Evolutionary conservation across 345 rosid species (phyloP).

Genomic region (Eucalyptus sideroxylon): DNA sequence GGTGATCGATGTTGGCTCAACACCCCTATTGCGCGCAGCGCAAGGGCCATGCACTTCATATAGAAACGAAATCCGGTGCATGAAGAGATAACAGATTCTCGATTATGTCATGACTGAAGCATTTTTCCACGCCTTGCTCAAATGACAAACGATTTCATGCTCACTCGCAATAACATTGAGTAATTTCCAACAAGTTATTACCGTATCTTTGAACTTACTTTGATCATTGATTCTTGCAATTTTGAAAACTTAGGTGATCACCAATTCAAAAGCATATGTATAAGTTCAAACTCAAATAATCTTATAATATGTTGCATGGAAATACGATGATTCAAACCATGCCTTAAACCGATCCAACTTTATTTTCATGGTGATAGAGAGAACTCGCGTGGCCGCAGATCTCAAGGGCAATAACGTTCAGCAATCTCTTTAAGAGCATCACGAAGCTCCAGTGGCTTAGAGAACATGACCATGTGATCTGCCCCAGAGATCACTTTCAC

Average conservation of each 20-base stretch:
- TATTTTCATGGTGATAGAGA: not conserved
- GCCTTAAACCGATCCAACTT: not conserved
- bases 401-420: not conserved
- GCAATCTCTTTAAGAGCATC: not conserved
- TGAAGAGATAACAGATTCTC: not conserved
- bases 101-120: not conserved
- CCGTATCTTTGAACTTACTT: not conserved
- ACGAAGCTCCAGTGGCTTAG: conserved; percentile 12
- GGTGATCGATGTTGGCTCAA: not conserved
- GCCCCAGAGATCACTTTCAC: conserved; percentile 13
- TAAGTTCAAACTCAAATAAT: not conserved
- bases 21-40: not conserved
- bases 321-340: not conserved
- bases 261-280: not conserved
- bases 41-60: not conserved
- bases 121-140: not conserved
- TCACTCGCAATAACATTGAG: not conserved
- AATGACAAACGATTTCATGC: not conserved
- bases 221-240: not conserved
- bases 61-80: not conserved
- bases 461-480: conserved; percentile 35
- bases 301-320: not conserved
- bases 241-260: not conserved
- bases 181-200: not conserved
- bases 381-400: not conserved